A percentile compares a stretch with the other conserved stretches of the same genome.
Conservation (phyloP, 805 yeast species). For the Spathaspora girioi region DNA sequence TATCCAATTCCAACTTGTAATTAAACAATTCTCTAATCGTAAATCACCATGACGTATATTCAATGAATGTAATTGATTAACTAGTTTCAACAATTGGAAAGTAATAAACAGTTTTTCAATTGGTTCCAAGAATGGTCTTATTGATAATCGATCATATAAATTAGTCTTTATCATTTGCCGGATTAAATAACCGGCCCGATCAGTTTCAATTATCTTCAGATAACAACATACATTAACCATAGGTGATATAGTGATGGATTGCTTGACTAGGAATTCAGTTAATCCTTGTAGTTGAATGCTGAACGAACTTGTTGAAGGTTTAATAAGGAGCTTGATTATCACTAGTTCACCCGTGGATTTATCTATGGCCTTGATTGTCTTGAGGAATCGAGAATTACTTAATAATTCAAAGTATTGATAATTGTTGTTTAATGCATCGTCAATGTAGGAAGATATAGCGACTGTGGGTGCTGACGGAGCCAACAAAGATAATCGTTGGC, state of each 20-base stretch:
- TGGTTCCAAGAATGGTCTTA: conserved; percentile 80
- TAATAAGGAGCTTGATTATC: conserved; percentile 73
- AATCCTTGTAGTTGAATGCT: conserved; percentile 21
- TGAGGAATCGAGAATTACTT: conserved; percentile 79
- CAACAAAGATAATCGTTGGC: conserved; percentile 77
- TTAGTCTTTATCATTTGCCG: conserved; percentile 78
- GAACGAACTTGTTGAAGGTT: conserved; percentile 32
- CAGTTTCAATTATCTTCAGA: conserved; percentile 75
- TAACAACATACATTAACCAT: conserved; percentile 70
- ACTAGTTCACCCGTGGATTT: conserved; percentile 62
- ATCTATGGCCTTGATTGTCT: conserved; percentile 79
- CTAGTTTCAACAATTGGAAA: conserved; percentile 69
- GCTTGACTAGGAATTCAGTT: conserved; percentile 29
- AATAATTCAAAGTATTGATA: conserved; percentile 72
- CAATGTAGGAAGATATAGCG: conserved; percentile 81
- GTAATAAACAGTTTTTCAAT: conserved; percentile 82
- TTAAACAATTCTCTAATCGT: conserved; percentile 82
- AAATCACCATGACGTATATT: conserved; percentile 84
- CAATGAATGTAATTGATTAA: conserved; percentile 58
- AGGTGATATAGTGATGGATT: conserved; percentile 34
- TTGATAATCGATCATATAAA: conserved; percentile 80
- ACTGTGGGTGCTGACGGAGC: conserved; percentile 92
- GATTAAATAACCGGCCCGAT: conserved; percentile 85
- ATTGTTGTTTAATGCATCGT: conserved; percentile 66
- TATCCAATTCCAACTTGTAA: conserved; percentile 88